These are phyloP conservation scores for Thielaviopsis populi DNA, from an alignment of 2,329 filamentous ascomycete genomes.

Conservation along the genomic window DNA sequence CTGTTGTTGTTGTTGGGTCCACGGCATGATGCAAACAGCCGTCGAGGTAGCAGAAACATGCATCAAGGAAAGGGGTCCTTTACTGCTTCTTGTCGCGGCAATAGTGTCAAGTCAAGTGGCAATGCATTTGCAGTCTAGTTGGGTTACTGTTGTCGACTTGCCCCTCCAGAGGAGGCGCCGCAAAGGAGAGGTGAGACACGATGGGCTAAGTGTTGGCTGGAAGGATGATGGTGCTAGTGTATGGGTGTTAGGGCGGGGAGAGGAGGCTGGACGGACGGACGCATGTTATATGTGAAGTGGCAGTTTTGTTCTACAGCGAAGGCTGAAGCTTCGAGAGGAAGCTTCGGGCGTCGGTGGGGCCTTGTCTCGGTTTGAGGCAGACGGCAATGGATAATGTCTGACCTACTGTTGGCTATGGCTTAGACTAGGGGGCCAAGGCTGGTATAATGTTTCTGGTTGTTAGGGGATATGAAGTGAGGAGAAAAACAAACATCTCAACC, in stretches of 20 bases:
- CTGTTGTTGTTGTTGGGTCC: not conserved
- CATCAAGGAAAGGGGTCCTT: not conserved
- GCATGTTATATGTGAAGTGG: not conserved
- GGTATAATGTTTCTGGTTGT: not conserved
- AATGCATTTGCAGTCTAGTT: not conserved
- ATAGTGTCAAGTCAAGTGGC: not conserved
- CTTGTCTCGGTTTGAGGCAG: slow-evolving; percentile 3
- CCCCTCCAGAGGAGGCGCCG: not conserved
- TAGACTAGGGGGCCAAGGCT: not conserved
- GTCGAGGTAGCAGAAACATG: not conserved
- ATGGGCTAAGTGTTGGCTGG: not conserved
- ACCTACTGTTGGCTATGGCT: not conserved
- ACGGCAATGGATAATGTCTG: not conserved
- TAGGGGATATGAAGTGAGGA: not conserved
- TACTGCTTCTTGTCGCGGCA: not conserved
- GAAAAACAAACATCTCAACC: too few relatives aligned
- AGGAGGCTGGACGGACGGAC: not conserved
- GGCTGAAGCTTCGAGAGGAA: not conserved
- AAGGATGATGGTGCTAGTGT: not conserved
- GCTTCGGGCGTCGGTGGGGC: not conserved
- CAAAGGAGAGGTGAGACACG: not conserved
- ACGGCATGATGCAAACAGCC: not conserved
- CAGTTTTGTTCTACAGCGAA: not conserved
- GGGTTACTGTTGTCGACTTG: not conserved
- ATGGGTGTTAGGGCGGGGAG: not conserved